Conservation (phyloP, 176 grass and related monocot species). For the Melocanna baccifera region DNA sequence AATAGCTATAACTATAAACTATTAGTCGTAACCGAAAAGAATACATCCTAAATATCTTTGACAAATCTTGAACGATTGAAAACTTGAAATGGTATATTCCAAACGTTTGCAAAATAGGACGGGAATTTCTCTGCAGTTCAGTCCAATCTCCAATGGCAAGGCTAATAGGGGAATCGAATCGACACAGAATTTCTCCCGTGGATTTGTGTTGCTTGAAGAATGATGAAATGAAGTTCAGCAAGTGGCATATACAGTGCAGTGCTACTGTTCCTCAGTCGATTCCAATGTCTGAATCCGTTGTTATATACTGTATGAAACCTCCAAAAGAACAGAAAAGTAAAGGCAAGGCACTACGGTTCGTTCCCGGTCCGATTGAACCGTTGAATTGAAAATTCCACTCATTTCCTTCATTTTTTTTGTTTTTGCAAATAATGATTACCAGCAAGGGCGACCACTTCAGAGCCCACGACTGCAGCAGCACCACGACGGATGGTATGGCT, state of each 20-base stretch:
- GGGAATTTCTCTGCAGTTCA: not conserved
- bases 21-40: no score
- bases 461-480: not conserved
- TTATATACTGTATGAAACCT: not conserved
- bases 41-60: not conserved
- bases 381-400: not conserved
- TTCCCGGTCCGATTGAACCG: not conserved
- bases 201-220: not conserved
- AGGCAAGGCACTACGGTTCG: not conserved
- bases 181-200: not conserved
- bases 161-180: not conserved
- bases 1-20: no score
- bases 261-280: not conserved
- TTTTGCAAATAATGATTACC: not conserved
- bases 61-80: not conserved
- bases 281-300: not conserved
- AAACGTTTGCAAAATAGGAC: not conserved
- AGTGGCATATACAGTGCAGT: not conserved
- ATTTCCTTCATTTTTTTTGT: not conserved
- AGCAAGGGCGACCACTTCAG: conserved; percentile 29
- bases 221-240: not conserved
- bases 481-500: conserved; percentile 33
- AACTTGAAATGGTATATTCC: not conserved
- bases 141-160: no score
- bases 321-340: not conserved